Evolutionary conservation across 1,284 basidiomycete species (phyloP), one percentile per base, ranked within the genome.

Genomic region (Mycosarcoma maydis): DNA sequence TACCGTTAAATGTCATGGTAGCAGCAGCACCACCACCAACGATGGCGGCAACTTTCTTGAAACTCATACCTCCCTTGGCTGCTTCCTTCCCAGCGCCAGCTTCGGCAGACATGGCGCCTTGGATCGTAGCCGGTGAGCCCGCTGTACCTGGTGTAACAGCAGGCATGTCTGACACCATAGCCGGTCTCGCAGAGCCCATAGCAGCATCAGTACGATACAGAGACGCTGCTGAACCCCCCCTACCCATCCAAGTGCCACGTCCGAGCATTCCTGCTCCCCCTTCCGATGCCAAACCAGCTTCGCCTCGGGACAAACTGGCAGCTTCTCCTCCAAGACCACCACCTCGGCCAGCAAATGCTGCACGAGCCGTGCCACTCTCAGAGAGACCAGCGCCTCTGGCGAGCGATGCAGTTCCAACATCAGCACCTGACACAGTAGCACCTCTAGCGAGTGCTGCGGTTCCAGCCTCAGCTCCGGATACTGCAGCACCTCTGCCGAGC

Each of bases 1-100:
- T 2, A 47, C 62, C 62, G 34, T 47, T 55, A 39, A 66, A 51
- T 11, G 36, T 41, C 56, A 66, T 59, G 0, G 38, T 36, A 7
- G 39, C 43, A n/a, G 55, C 47, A 6, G 46, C 47, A 40, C 46
- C 56, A 0, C 10, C 13, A 6, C 55, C 42, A 11, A 65, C 4
- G 9, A 19, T 26, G 2, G 30, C 46, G 7, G 54, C 6, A 8
- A 10, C 42, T 20, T 36, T 54, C n/a, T 2, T 10, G 0, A 7
- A 0, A 11, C 23, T 36, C 34, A 34, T 34, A 0, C 34, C 23
- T 13, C 39, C 37, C 9, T 22, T 32, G 1, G 13, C 14, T 6
- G 17, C 22, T 16, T 16, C 51, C 22, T 39, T 44, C 8, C 24
- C 14, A 8, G 36, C 40, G 23, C 22, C 57, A 4, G n/a, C 46